phyloP scores from a whole-genome alignment of 202 grass and related monocot species.

The Panicum hallii region DNA sequence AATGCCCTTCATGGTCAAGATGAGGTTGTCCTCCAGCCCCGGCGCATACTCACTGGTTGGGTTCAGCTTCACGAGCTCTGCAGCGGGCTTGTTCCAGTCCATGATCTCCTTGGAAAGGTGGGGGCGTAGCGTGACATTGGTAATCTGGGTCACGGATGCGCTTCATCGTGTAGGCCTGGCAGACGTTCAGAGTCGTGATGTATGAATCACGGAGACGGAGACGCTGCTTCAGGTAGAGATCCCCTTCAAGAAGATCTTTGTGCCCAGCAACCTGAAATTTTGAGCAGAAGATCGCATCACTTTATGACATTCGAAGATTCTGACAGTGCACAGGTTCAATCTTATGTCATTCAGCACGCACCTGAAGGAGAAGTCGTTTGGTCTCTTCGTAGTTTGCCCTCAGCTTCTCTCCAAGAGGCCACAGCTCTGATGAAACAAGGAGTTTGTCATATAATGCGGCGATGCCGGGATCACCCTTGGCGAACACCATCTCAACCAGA shows the following conservation, averaged over 20 bases:
- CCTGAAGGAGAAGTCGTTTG: slow-evolving; percentile 87
- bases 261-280: slow-evolving; percentile 76
- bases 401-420: slow-evolving; percentile 67
- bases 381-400: slow-evolving; percentile 81
- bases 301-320: background rate
- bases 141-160: slow-evolving; percentile 73
- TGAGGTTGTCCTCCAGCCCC: slow-evolving; percentile 89
- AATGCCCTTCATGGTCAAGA: slow-evolving; percentile 96
- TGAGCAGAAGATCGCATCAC: background rate
- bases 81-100: slow-evolving; percentile 70
- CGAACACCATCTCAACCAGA: slow-evolving; percentile 93
- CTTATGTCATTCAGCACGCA: slow-evolving; percentile 15
- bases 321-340: background rate
- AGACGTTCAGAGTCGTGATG: slow-evolving; percentile 86
- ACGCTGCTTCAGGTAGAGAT: slow-evolving; percentile 91
- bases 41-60: slow-evolving; percentile 78
- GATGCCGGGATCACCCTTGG: slow-evolving; percentile 90
- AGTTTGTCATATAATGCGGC: slow-evolving; percentile 84
- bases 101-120: slow-evolving; percentile 77
- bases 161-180: slow-evolving; percentile 87
- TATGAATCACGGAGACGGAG: slow-evolving; percentile 77
- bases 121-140: slow-evolving; percentile 71
- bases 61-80: slow-evolving; percentile 83
- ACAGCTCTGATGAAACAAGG: slow-evolving; percentile 75
- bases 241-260: slow-evolving; percentile 86